Evolutionary conservation across 352 stramenopile species (phyloP).

Genomic region (Hyaloperonospora brassicae): DNA sequence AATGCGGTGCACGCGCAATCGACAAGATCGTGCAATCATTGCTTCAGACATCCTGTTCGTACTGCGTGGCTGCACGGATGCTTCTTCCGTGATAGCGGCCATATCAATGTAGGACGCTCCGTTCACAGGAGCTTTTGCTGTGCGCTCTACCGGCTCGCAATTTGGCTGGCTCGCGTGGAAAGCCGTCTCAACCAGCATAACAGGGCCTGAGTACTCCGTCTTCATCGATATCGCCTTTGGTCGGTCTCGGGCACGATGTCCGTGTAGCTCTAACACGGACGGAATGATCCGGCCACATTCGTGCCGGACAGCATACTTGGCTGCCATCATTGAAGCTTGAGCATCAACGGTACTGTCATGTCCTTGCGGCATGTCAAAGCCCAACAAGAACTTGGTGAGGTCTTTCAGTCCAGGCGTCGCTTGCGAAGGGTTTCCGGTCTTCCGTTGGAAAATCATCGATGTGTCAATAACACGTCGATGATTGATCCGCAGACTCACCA

Average conservation of each 20-base stretch:
- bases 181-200: conserved; percentile 35
- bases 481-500: conserved; percentile 64
- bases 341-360: conserved; percentile 84
- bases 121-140: conserved; percentile 19
- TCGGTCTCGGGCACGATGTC: conserved; percentile 22
- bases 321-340: conserved; percentile 78
- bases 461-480: conserved; percentile 80
- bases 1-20: conserved; percentile 68
- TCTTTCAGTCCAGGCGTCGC: conserved; percentile 60
- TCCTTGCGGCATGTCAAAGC: conserved; percentile 77
- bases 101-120: conserved; percentile 30
- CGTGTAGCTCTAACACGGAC: conserved; percentile 54
- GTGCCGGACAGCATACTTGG: conserved; percentile 66
- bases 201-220: conserved; percentile 26
- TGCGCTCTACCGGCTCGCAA: conserved; percentile 1
- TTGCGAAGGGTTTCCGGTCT: conserved; percentile 24
- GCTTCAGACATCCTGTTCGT: conserved; percentile 21
- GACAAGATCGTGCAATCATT: conserved; percentile 49
- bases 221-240: neutral
- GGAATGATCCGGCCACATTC: conserved; percentile 55
- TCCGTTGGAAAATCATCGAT: conserved; percentile 68
- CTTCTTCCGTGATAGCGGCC: conserved; percentile 14
- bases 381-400: conserved; percentile 71
- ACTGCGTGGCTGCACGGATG: neutral
- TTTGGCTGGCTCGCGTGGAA: conserved; percentile 24